Conservation (phyloP, 2,329 filamentous ascomycete genomes). For the Neofusicoccum laricinum region DNA sequence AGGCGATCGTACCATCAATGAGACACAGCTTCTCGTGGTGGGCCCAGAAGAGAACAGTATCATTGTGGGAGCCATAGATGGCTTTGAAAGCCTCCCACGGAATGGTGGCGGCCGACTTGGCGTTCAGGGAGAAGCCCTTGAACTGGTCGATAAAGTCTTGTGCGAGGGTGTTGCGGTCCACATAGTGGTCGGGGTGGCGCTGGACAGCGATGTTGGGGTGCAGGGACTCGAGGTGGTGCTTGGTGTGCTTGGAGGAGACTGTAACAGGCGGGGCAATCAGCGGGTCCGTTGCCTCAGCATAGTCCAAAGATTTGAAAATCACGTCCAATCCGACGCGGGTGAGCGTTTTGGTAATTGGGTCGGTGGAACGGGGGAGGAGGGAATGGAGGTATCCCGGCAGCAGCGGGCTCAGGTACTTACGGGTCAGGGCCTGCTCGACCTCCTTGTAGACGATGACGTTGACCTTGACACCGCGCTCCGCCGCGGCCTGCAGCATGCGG, state of each 20-base stretch:
- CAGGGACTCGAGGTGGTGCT: constrained; percentile 70
- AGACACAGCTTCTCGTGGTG: constrained; percentile 90
- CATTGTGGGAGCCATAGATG: constrained; percentile 77
- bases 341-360: constrained; percentile 40
- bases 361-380: constrained; percentile 40
- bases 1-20: constrained; percentile 73
- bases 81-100: constrained; percentile 72
- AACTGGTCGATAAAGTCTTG: constrained; percentile 56
- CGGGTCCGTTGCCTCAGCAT: constrained; percentile 43
- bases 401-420: constrained; percentile 55
- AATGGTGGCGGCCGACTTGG: constrained; percentile 59
- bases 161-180: constrained; percentile 66
- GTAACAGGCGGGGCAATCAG: constrained; percentile 42
- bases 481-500: constrained; percentile 75
- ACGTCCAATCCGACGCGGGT: constrained; percentile 41
- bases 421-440: constrained; percentile 69
- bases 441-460: constrained; percentile 93
- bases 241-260: constrained; percentile 72
- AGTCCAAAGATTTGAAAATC: constrained; percentile 45
- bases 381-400: constrained; percentile 45
- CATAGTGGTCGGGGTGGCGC: constrained; percentile 83
- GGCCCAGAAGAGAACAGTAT: constrained; percentile 84
- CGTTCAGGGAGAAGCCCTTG: constrained; percentile 54
- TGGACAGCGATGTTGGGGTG: constrained; percentile 87
- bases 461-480: constrained; percentile 78